Evolutionary conservation across 495 filamentous ascomycete genomes (phyloP).

Genomic region (Talaromyces nanjingensis): DNA sequence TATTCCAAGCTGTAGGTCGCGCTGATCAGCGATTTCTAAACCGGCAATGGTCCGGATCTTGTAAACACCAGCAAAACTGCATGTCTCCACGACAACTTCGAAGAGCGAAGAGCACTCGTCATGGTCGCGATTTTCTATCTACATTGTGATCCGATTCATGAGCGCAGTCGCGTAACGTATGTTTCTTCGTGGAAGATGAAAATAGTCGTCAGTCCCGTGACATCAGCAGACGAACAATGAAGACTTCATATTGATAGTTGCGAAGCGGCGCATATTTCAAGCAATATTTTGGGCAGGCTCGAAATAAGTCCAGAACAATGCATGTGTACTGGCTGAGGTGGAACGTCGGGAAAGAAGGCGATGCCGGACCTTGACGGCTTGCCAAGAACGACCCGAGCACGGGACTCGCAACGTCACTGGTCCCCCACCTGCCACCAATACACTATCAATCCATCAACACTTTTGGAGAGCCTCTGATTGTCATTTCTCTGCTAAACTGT

Average conservation of each 20-base stretch:
- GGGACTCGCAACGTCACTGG: conserved; percentile 2
- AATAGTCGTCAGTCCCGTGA: background rate
- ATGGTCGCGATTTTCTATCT: background rate
- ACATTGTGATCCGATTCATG: background rate
- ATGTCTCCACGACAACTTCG: background rate
- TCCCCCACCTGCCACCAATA: background rate
- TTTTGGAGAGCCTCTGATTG: background rate
- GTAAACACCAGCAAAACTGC: background rate
- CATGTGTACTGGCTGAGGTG: background rate
- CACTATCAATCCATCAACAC: background rate
- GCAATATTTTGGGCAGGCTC: background rate
- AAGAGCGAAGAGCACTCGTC: background rate
- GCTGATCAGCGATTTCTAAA: background rate
- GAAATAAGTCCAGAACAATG: background rate
- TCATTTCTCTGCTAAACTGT: background rate
- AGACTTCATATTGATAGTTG: background rate
- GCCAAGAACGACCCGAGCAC: background rate
- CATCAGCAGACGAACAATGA: background rate
- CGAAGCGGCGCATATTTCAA: background rate
- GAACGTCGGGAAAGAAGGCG: background rate
- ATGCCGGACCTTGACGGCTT: background rate
- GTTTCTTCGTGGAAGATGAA: background rate
- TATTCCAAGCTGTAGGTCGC: background rate
- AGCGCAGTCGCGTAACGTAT: background rate
- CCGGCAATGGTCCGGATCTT: background rate